Evolutionary conservation across 352 stramenopile species (phyloP).

Genomic region (Globisporangium ultimum): DNA sequence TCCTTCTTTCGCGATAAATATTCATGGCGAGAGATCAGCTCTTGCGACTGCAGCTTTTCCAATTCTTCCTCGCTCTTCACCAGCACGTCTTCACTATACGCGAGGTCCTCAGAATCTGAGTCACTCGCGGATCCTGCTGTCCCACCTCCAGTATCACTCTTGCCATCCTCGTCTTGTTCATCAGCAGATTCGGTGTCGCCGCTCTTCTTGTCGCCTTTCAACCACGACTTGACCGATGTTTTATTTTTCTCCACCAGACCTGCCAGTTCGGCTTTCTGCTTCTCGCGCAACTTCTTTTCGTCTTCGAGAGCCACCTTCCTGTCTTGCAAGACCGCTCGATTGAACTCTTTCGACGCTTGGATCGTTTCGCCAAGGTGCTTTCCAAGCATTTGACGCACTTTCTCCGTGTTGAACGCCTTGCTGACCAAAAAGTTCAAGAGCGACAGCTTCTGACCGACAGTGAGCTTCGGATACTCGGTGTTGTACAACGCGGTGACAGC

Average conservation of each 20-base stretch:
- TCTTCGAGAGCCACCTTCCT: constrained; percentile 66
- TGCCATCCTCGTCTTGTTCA: constrained; percentile 37
- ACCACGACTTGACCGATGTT: constrained; percentile 49
- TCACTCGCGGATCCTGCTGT: constrained; percentile 44
- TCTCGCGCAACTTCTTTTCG: constrained; percentile 77
- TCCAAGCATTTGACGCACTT: constrained; percentile 52
- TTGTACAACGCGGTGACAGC: constrained; percentile 43
- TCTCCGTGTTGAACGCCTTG: constrained; percentile 56
- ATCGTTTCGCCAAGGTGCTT: constrained; percentile 56
- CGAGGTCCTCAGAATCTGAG: constrained; percentile 60
- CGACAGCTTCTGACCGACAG: constrained; percentile 63
- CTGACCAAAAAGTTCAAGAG: constrained; percentile 71
- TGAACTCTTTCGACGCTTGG: constrained; percentile 73
- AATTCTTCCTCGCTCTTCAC: constrained; percentile 74
- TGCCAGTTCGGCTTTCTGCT: constrained; percentile 62
- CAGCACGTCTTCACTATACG: constrained; percentile 53
- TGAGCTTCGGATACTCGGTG: constrained; percentile 51
- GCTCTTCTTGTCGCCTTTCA: constrained; percentile 57
- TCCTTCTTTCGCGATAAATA: constrained; percentile 77
- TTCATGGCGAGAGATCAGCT: constrained; percentile 75
- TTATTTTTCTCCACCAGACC: constrained; percentile 52
- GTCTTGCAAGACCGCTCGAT: constrained; percentile 58
- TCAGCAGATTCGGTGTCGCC: constrained; percentile 14
- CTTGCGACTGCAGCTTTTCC: constrained; percentile 53
- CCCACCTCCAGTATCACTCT: constrained; percentile 28